phyloP scores from a whole-genome alignment of 257 asterid species.

The Nicotiana undulata region DNA sequence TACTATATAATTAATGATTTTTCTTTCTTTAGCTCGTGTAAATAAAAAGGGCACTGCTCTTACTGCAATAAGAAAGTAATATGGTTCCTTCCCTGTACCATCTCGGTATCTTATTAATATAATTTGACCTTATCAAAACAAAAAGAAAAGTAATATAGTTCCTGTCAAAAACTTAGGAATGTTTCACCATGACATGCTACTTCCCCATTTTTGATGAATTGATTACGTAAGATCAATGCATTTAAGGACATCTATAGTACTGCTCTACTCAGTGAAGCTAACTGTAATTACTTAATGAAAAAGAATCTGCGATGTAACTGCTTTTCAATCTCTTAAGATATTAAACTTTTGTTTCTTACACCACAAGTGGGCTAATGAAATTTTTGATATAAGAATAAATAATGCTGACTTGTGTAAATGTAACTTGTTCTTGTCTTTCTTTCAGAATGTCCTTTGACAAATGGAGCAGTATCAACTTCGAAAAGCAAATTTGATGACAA shows the following conservation, averaged over 20 bases:
- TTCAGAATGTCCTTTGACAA: slow-evolving; percentile 54
- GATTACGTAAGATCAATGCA: not conserved
- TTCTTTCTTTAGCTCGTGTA: not conserved
- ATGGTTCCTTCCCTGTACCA: too few relatives aligned
- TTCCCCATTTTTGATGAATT: not conserved
- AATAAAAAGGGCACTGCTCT: not conserved
- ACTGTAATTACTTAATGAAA: not conserved
- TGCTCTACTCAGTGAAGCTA: not conserved
- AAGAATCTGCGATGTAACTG: not conserved
- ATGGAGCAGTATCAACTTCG: slow-evolving; percentile 47
- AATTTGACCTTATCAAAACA: too few relatives aligned
- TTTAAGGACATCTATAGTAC: not conserved
- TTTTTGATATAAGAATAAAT: not conserved
- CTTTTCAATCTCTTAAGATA: not conserved
- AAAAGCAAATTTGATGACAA: slow-evolving; percentile 87
- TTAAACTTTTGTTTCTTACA: not conserved
- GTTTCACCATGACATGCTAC: not conserved
- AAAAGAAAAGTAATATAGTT: not conserved
- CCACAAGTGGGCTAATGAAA: not conserved
- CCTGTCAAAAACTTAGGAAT: not conserved
- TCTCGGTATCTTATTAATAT: too few relatives aligned
- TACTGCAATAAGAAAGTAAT: not conserved
- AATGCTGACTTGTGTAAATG: not conserved
- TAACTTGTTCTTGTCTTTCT: slow-evolving; percentile 7
- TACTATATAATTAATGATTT: not conserved